These are phyloP conservation scores for Suhomyces vadensis DNA, from an alignment of 805 yeast genomes.

Conservation along the genomic window DNA sequence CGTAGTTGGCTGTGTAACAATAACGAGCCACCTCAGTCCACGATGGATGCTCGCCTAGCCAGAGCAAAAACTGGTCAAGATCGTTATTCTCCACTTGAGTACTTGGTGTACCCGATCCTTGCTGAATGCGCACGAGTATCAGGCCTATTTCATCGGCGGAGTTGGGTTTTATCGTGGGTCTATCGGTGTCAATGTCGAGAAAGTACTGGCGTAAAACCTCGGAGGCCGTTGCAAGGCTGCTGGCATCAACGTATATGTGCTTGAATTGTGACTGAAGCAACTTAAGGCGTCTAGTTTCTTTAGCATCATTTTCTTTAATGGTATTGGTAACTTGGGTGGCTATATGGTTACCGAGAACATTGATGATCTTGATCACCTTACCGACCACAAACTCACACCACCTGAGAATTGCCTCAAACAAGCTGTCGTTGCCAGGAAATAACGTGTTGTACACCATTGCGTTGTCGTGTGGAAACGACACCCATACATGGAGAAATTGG, in stretches of 20 bases:
- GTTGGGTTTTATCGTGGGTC: not conserved
- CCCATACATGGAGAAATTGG: constrained; percentile 18
- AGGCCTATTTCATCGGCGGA: not conserved
- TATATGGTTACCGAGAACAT: not conserved
- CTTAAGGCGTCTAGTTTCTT: not conserved
- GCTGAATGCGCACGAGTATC: not conserved
- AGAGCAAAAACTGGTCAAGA: constrained; percentile 15
- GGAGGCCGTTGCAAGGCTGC: not conserved
- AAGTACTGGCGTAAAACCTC: constrained; percentile 13
- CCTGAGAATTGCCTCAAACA: constrained; percentile 23
- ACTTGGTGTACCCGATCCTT: not conserved
- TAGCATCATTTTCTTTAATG: not conserved
- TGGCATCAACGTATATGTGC: not conserved
- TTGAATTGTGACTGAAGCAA: not conserved
- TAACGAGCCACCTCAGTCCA: constrained; percentile 13
- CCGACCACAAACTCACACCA: constrained; percentile 9
- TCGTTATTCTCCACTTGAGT: not conserved
- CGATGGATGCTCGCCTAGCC: constrained; percentile 12
- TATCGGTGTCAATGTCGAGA: constrained; percentile 10
- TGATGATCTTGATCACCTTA: constrained; percentile 8
- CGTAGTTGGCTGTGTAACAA: constrained; percentile 14
- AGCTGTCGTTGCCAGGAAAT: constrained; percentile 26
- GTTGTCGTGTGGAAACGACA: constrained; percentile 15
- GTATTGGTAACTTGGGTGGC: too few relatives aligned
- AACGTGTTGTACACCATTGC: constrained; percentile 26